These are phyloP conservation scores for Hypoxylon rubiginosum DNA, from an alignment of 2,329 filamentous ascomycete species.

Conservation along the genomic window DNA sequence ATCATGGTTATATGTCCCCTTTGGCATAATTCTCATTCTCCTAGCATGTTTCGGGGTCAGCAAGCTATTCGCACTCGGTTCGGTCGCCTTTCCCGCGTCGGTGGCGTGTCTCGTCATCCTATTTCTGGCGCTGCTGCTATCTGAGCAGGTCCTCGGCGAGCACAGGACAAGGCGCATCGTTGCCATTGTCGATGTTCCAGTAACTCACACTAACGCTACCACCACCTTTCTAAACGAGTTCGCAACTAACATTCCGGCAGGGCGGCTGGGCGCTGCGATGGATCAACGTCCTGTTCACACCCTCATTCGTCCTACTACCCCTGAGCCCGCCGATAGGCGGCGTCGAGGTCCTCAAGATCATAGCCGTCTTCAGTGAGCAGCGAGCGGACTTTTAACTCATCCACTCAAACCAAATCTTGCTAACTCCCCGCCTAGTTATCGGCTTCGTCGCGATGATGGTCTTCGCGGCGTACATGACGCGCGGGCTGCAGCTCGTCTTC, in stretches of 20 bases:
- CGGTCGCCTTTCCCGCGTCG: constrained; percentile 70
- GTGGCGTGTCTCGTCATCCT: constrained; percentile 70
- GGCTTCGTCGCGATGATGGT: constrained; percentile 68
- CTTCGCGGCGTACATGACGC: constrained; percentile 67
- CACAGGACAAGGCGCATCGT: constrained; percentile 63
- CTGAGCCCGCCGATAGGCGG: constrained; percentile 67
- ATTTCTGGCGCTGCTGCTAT: constrained; percentile 63
- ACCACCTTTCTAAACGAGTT: fast-evolving
- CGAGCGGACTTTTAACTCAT: no score
- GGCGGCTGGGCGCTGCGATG: constrained; percentile 70
- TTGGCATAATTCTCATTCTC: constrained; percentile 58
- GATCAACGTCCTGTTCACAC: constrained; percentile 71
- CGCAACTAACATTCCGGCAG: constrained; percentile 51
- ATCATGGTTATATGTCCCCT: constrained; percentile 66
- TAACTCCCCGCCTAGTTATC: constrained; percentile 57
- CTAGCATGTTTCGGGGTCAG: constrained; percentile 60
- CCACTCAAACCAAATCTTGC: background rate
- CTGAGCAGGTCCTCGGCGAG: constrained; percentile 62
- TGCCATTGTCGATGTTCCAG: constrained; percentile 66
- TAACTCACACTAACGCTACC: constrained; percentile 51
- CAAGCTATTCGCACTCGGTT: constrained; percentile 59
- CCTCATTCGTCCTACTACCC: constrained; percentile 70
- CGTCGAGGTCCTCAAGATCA: constrained; percentile 69
- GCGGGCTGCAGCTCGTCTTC: constrained; percentile 64
- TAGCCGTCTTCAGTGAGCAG: constrained; percentile 68